Conservation (phyloP, 2,329 filamentous ascomycete species). For the Chaetomiaceae sp. region DNA sequence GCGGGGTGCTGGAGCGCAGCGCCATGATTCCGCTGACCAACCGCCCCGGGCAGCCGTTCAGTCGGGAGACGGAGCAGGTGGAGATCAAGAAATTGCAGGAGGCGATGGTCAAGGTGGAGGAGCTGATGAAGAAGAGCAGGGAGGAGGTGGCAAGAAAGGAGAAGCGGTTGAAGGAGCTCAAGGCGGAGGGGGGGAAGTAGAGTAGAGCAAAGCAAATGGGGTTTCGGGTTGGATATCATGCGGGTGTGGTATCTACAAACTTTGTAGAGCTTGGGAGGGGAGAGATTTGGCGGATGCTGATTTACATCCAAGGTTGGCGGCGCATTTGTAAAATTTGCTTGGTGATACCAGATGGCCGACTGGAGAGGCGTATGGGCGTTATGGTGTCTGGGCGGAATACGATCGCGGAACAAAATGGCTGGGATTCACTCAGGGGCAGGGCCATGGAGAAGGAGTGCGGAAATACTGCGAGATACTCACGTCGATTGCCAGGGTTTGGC, state of each 20-base stretch:
- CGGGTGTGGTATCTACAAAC: too few relatives aligned
- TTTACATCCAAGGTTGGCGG: too few relatives aligned
- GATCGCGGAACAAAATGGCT: too few relatives aligned
- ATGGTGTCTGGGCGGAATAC: background rate
- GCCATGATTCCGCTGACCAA: slow-evolving; percentile 70
- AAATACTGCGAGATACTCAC: too few relatives aligned
- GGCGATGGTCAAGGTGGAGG: slow-evolving; percentile 59
- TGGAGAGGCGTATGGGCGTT: slow-evolving; percentile 5
- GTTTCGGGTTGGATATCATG: background rate
- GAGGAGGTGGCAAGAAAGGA: slow-evolving; percentile 62
- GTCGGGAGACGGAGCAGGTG: slow-evolving; percentile 62
- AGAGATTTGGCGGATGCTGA: too few relatives aligned
- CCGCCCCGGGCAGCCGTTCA: slow-evolving; percentile 67
- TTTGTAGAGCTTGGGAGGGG: too few relatives aligned
- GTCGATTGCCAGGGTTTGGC: too few relatives aligned
- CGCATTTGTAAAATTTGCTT: background rate
- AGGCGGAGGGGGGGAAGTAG: slow-evolving; percentile 42
- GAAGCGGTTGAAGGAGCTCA: slow-evolving; percentile 55
- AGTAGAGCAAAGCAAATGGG: too few relatives aligned
- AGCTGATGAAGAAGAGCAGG: slow-evolving; percentile 56
- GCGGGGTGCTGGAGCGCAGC: slow-evolving; percentile 60
- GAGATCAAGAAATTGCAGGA: slow-evolving; percentile 59
- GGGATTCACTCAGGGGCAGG: too few relatives aligned
- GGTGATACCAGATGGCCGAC: background rate
- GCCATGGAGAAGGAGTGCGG: too few relatives aligned